Evolutionary conservation across 1,284 basidiomycete species (phyloP).

Genomic region (Ganoderma resinaceum): DNA sequence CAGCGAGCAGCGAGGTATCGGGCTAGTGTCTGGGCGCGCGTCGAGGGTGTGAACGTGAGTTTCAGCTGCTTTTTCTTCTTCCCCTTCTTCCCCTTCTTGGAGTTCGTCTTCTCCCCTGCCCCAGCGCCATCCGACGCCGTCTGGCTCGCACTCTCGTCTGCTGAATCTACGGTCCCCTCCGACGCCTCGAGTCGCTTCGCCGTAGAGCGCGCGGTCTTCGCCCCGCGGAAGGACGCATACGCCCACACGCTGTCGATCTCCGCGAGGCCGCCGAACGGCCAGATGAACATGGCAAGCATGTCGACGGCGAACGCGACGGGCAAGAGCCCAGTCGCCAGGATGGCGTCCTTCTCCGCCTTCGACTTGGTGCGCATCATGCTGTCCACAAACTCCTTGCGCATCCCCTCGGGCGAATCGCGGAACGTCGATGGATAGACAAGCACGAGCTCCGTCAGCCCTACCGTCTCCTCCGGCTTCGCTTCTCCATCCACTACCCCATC

Average conservation of each 20-base stretch:
- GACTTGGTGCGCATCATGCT: slow-evolving; percentile 10
- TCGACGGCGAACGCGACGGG: slow-evolving; percentile 7
- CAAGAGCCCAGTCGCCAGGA: background rate
- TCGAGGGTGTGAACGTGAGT: slow-evolving; percentile 8
- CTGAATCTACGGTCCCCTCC: background rate
- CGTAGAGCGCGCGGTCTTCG: slow-evolving; percentile 3
- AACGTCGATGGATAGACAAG: slow-evolving; percentile 2
- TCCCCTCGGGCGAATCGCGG: slow-evolving; percentile 4
- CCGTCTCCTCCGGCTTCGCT: background rate
- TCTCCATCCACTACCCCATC: background rate
- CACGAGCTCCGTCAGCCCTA: background rate
- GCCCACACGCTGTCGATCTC: slow-evolving; percentile 11
- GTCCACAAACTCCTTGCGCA: slow-evolving; percentile 6
- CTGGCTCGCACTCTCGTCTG: background rate
- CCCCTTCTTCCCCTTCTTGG: background rate
- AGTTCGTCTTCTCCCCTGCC: background rate
- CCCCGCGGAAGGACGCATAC: slow-evolving; percentile 8
- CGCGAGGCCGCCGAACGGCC: slow-evolving; percentile 4
- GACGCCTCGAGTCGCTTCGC: background rate
- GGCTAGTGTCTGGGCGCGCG: background rate
- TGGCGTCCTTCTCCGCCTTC: slow-evolving; percentile 5
- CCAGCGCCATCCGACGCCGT: background rate
- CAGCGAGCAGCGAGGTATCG: slow-evolving; percentile 4
- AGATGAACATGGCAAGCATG: background rate
- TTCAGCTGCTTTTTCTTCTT: slow-evolving; percentile 9